Base-by-base conservation (phyloP, 83 land plant species). In the Isoetes engelmannii region DNA sequence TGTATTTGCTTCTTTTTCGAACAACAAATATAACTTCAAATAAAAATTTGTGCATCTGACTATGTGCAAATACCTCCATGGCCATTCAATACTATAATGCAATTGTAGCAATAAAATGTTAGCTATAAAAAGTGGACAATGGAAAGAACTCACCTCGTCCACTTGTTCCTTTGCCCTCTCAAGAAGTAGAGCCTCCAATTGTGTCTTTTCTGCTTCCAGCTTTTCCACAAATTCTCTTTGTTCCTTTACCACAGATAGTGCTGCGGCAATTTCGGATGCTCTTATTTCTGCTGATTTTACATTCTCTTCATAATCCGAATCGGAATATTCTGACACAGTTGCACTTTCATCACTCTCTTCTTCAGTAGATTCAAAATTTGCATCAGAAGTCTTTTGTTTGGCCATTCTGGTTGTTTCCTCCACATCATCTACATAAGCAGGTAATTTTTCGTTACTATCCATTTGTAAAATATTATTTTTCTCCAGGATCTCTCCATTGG, bases 181-280 rank as follows among this genome's bases (percentile, higher is more conserved):
- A 50, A 80, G 77, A 42, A 87, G 70, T 54, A 84, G 82, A 45
- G 80, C 73, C 79, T 84, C 87, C 56, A 87, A 61, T 56, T 80
- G 81, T 67, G 79, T 63, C 71, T 84, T 87, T 76, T 87, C 90
- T 4, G 81, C 84, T 69, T 84, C 87, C 75, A 87, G 68, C 46
- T 72, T 79, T n/a, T 79, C 83, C 56, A 87, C 90, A 64, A 75
- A 20, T 47, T 80, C 69, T 59, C 84, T 85, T 10, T 78, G 79
- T n/a, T 84, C 87, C 65, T 80, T 80, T 13, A 87, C 77, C 6
- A 57, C 59, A 51, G 90, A 79, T 65, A 72, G 73, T 47, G 57
- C 75, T 48, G 90, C 90, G 69, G 57, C 77, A 48, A 81, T 80
- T 43, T 85, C 81, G 19, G 68, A 69, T 67, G 63, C 76, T 68